phyloP scores from a whole-genome alignment of 257 asterid genomes.

The Solanum sejunctum region DNA sequence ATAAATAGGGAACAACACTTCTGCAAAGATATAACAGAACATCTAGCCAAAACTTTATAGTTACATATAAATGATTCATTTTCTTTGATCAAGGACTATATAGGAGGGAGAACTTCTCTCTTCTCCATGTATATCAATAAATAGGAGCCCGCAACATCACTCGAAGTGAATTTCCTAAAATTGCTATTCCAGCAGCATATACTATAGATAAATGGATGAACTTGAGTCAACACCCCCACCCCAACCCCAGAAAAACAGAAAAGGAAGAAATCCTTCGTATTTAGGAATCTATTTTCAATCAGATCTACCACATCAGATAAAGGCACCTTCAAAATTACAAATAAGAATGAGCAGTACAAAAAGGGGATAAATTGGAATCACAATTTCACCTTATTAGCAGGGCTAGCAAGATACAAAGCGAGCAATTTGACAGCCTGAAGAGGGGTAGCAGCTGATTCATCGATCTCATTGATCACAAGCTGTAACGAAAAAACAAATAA shows the following conservation, averaged over 20 bases:
- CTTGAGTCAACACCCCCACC: neutral
- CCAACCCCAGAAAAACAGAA: neutral
- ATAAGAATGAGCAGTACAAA: neutral
- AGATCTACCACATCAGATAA: neutral
- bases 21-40: neutral
- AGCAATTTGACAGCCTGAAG: constrained; percentile 95
- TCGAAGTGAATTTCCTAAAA: neutral
- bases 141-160: neutral
- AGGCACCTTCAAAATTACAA: neutral
- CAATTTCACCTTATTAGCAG: constrained; percentile 51
- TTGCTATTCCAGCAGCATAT: neutral
- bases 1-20: neutral
- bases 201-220: neutral
- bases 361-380: neutral
- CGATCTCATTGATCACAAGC: constrained; percentile 92
- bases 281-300: neutral
- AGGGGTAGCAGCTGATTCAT: constrained; percentile 86
- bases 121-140: neutral
- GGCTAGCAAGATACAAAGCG: constrained; percentile 61
- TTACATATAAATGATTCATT: neutral
- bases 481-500: constrained; percentile 3
- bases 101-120: neutral
- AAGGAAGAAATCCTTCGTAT: neutral
- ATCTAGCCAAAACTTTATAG: neutral
- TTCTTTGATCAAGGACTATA: neutral